Conservation (phyloP, 176 grass and related monocot genomes). For the Bromus sterilis region DNA sequence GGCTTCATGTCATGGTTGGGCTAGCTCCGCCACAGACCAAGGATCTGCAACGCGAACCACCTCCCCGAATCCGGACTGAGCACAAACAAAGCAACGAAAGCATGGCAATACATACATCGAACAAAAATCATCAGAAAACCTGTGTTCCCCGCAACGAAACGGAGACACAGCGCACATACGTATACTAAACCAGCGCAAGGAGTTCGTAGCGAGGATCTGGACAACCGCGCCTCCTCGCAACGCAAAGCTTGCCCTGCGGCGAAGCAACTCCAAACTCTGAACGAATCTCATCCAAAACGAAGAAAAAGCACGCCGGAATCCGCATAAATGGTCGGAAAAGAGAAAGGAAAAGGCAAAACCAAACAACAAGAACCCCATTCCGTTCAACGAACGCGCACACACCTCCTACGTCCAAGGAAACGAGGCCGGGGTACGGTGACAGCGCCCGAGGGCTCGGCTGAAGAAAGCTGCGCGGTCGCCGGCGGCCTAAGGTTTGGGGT, state of each 20-base stretch:
- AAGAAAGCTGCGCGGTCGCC: not conserved
- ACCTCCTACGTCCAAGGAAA: not conserved
- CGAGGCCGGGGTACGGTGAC: not conserved
- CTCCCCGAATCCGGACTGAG: not conserved
- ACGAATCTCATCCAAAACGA: not conserved
- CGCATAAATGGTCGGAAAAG: not conserved
- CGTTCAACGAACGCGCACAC: too few species aligned
- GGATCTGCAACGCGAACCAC: not conserved
- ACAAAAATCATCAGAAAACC: not conserved
- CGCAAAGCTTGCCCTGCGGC: not conserved
- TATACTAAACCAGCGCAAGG: not conserved
- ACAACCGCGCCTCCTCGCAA: not conserved
- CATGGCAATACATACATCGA: not conserved
- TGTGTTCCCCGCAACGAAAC: not conserved
- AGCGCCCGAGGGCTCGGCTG: not conserved
- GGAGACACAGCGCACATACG: not conserved
- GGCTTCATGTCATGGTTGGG: too few species aligned
- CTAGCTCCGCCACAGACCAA: too few species aligned
- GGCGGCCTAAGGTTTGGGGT: not conserved
- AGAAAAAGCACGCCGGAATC: slow-evolving; percentile 2
- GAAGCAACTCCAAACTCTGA: not conserved
- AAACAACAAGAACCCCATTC: not conserved
- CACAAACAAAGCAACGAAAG: not conserved
- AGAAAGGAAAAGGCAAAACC: not conserved
- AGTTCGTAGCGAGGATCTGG: not conserved